phyloP scores from a whole-genome alignment of 2,329 filamentous ascomycete genomes.

The Rhynchosporium agropyri region DNA sequence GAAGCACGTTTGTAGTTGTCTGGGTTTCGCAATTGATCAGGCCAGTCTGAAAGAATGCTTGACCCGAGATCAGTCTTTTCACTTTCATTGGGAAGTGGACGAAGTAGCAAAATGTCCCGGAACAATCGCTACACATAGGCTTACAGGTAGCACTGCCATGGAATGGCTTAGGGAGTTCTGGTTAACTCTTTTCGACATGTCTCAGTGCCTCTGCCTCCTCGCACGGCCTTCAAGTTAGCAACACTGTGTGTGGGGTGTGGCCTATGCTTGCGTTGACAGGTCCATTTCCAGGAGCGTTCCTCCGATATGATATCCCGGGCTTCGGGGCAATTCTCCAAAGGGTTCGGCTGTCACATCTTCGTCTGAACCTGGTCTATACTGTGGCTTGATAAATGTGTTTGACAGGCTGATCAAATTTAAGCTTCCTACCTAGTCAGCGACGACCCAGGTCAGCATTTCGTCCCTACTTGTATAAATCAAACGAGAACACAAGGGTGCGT shows the following conservation, averaged over 20 bases:
- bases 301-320: slow-evolving; percentile 8
- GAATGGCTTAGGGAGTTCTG: neutral
- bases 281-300: neutral
- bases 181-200: neutral
- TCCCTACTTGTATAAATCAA: too few species aligned
- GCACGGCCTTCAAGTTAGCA: neutral
- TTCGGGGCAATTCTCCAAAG: neutral
- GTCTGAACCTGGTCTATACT: neutral
- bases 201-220: slow-evolving; percentile 9
- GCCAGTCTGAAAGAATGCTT: neutral
- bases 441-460: too few species aligned
- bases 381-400: neutral
- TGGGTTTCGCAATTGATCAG: neutral
- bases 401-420: neutral
- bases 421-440: neutral
- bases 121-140: neutral
- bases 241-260: slow-evolving; percentile 10
- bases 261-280: neutral
- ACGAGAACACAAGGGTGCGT: too few species aligned
- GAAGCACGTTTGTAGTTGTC: slow-evolving; percentile 7
- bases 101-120: too few species aligned
- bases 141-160: too few species aligned
- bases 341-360: neutral
- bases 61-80: too few species aligned
- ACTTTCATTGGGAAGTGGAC: neutral